These are phyloP conservation scores for Pythium coloratum DNA, from an alignment of 352 stramenopile genomes.

Conservation along the genomic window DNA sequence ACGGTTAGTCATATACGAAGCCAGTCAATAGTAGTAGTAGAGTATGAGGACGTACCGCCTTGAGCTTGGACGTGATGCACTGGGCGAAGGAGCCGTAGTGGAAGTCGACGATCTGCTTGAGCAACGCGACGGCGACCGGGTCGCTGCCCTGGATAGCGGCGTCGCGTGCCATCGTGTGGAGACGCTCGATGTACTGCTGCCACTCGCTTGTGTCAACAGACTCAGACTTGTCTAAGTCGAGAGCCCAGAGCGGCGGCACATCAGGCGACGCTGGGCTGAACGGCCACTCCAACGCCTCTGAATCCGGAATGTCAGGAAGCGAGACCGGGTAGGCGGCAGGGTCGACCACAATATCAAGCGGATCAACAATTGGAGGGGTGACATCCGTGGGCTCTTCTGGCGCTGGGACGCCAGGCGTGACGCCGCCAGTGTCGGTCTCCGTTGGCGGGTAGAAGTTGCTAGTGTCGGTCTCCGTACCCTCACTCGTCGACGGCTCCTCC, in stretches of 20 bases:
- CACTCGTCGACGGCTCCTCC: too few species aligned
- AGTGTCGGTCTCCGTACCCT: background rate
- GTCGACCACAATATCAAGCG: too few species aligned
- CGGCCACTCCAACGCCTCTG: background rate
- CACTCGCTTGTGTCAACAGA: constrained; percentile 3
- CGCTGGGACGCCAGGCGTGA: background rate
- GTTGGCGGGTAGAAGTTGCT: too few species aligned
- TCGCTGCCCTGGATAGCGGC: background rate
- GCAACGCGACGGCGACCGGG: background rate
- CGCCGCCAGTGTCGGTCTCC: background rate
- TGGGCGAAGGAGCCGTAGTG: constrained; percentile 9
- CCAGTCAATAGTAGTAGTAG: too few species aligned
- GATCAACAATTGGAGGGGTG: background rate
- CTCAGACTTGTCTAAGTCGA: constrained; percentile 10
- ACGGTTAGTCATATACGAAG: background rate
- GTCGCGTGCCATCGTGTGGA: background rate
- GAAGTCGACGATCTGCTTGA: constrained; percentile 16
- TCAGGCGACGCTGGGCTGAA: constrained; percentile 7
- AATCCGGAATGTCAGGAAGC: background rate
- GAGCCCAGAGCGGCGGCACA: constrained; percentile 11
- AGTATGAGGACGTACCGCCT: background rate
- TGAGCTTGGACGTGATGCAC: constrained; percentile 2
- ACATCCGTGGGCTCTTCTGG: too few species aligned
- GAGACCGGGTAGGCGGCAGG: background rate
- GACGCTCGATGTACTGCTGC: constrained; percentile 8